Evolutionary conservation across 148 eudicot genomes (phyloP).

Genomic region (Vaccinium vitisidaea): DNA sequence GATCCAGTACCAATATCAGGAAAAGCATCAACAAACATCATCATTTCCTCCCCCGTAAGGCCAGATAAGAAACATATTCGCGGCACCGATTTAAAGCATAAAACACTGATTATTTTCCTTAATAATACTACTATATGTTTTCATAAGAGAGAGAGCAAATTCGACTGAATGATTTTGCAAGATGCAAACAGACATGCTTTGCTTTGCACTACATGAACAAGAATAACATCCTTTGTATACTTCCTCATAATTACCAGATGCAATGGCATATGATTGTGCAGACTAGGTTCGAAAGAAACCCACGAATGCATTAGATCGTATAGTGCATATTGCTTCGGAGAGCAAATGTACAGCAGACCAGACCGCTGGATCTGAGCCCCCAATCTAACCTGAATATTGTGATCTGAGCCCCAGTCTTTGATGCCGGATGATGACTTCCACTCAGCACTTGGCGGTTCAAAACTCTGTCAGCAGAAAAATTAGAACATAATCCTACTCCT

Average conservation of each 20-base stretch:
- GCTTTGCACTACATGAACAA: not conserved
- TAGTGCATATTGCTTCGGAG: not conserved
- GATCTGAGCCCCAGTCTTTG: not conserved
- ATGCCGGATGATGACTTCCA: not conserved
- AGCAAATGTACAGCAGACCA: not conserved
- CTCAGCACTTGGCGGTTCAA: not conserved
- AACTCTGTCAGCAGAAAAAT: not conserved
- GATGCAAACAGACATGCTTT: not conserved
- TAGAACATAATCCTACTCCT: not conserved
- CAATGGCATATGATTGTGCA: too few species aligned
- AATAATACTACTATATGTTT: not conserved
- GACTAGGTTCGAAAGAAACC: not conserved
- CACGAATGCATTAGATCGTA: not conserved
- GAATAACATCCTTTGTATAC: not conserved
- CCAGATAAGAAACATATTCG: constrained; percentile 90
- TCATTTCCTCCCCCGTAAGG: constrained; percentile 95
- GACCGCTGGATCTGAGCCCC: not conserved
- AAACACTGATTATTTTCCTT: not conserved
- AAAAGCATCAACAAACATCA: constrained; percentile 84
- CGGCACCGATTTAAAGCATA: constrained; percentile 43
- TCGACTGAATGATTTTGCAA: not conserved
- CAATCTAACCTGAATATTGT: not conserved
- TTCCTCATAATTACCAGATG: not conserved
- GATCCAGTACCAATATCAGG: constrained; percentile 57
- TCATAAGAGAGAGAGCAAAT: not conserved